Base-by-base conservation (phyloP, 176 grass and related monocot genomes). In the Triticum dicoccoides region DNA sequence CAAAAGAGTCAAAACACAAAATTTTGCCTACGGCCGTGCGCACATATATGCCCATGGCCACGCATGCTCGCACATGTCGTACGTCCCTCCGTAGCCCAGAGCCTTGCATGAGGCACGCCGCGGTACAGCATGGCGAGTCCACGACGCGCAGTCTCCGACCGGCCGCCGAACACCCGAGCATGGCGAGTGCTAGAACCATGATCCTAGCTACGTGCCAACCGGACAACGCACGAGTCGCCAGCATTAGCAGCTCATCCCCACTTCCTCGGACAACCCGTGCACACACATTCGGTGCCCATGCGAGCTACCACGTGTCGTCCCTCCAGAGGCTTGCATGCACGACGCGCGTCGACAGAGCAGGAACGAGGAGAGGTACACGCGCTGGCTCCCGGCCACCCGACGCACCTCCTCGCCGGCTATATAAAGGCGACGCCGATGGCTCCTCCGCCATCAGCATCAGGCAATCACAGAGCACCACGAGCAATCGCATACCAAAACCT, bases 271-370 rank as follows among this genome's bases (percentile, higher is more conserved):
- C 29, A 10, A 74, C 71, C 71, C 41, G 14, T 23, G 20, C n/a
- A 20, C 51, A 56, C 51, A 2, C 52, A 3, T 20, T 58, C 21
- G 29, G 3, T 61, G 33, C 61, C n/a, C 72, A 58, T 7, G 67
- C 67, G 24, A 54, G 10, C 15, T 18, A 44, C 45, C 17, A 38
- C 86, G 82, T 89, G 90, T 92, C 87, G 12, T 1, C 18, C 49
- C 15, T 2, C 13, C 2, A 37, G 32, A 0, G 45, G 24, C 27
- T 15, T 2, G 4, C 17, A 69, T 2, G 4, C 11, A 47, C 1
- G 17, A 73, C 86, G 75, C 84, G 89, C 37, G 84, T 83, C 11
- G 8, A 47, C 11, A 5, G 51, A 11, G 1, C 78, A 8, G 27
- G 29, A 2, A 9, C 70, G 1, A 1, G 32, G 59, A 51, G 70